A percentile compares a stretch with the other conserved stretches of the same genome.
Evolutionary conservation across 805 yeast genomes (phyloP).

Genomic region (Kregervanrija delftensis): DNA sequence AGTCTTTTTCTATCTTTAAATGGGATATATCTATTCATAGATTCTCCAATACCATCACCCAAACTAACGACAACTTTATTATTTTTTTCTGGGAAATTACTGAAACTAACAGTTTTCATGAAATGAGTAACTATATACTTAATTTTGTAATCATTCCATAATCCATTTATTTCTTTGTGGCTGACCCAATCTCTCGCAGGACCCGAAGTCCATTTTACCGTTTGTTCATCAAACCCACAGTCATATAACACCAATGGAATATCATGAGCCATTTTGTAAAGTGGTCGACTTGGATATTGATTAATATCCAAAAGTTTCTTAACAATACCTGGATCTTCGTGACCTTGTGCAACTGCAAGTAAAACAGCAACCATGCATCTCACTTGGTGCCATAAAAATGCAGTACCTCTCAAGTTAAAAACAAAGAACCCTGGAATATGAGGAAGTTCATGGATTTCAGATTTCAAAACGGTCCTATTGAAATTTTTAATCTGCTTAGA

Average conservation of each 20-base stretch:
- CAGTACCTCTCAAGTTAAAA: slow-evolving; percentile 78
- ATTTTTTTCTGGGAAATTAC: slow-evolving; percentile 22
- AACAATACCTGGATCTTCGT: slow-evolving; percentile 57
- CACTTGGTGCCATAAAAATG: slow-evolving; percentile 97
- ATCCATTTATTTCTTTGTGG: slow-evolving; percentile 37
- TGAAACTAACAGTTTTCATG: slow-evolving; percentile 34
- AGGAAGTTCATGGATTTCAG: slow-evolving; percentile 17
- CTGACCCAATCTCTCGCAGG: slow-evolving; percentile 32
- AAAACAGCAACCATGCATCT: slow-evolving; percentile 88
- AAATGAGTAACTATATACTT: slow-evolving; percentile 47
- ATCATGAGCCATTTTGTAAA: slow-evolving; percentile 85
- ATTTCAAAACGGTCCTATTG: slow-evolving; percentile 49
- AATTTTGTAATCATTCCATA: slow-evolving; percentile 49
- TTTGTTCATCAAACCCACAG: slow-evolving; percentile 55
- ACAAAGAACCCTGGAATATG: slow-evolving; percentile 41
- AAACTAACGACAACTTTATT: slow-evolving; percentile 30
- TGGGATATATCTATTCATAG: slow-evolving; percentile 50
- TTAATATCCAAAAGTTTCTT: slow-evolving; percentile 51
- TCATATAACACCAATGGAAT: slow-evolving; percentile 81
- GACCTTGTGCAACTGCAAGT: slow-evolving; percentile 71
- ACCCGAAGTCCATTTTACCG: slow-evolving; percentile 57
- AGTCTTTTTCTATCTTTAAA: slow-evolving; percentile 47
- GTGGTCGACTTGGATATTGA: slow-evolving; percentile 59
- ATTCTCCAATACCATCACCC: slow-evolving; percentile 76
- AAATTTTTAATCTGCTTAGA: slow-evolving; percentile 85